phyloP scores from a whole-genome alignment of 78 protist genomes.

The Anaeramoeba ignava region DNA sequence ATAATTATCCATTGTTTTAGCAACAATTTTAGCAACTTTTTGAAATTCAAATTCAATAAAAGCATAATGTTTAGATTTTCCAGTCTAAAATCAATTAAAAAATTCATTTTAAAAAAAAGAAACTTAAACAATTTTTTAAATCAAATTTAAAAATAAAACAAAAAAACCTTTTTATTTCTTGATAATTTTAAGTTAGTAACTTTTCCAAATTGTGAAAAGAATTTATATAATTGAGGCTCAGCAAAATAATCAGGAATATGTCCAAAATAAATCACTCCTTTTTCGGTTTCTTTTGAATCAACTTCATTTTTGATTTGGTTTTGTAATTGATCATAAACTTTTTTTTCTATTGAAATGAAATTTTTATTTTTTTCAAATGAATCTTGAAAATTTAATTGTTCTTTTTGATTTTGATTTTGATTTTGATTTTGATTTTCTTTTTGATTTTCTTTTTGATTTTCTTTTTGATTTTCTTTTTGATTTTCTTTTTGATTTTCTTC shows the following conservation, averaged over 20 bases:
- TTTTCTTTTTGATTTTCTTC: too few relatives aligned
- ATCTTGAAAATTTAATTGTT: too few relatives aligned
- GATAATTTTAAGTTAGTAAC: conserved; percentile 34
- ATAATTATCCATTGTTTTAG: conserved; percentile 11
- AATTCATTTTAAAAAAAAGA: neutral
- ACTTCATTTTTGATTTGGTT: too few relatives aligned
- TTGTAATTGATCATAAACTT: too few relatives aligned
- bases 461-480: too few relatives aligned
- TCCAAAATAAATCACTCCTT: conserved; percentile 54
- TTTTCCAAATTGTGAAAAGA: conserved; percentile 70
- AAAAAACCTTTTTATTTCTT: conserved; percentile 21
- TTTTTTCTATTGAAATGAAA: too few relatives aligned
- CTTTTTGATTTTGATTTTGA: too few relatives aligned
- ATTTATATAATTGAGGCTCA: conserved; percentile 52
- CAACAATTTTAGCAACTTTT: conserved; percentile 7
- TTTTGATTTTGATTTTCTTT: too few relatives aligned
- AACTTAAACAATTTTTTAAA: neutral
- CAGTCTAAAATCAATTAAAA: conserved; percentile 15
- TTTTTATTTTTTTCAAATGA: too few relatives aligned
- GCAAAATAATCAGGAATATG: conserved; percentile 70
- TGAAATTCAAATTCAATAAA: conserved; percentile 16
- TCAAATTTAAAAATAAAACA: neutral
- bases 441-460: too few relatives aligned
- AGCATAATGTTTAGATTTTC: conserved; percentile 35
- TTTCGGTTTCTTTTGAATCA: too few relatives aligned